Percentiles rank a stretch among this genome's conserved stretches.
These are phyloP conservation scores for Agastache rugosa DNA, from an alignment of 257 asterid species.

Conservation along the genomic window DNA sequence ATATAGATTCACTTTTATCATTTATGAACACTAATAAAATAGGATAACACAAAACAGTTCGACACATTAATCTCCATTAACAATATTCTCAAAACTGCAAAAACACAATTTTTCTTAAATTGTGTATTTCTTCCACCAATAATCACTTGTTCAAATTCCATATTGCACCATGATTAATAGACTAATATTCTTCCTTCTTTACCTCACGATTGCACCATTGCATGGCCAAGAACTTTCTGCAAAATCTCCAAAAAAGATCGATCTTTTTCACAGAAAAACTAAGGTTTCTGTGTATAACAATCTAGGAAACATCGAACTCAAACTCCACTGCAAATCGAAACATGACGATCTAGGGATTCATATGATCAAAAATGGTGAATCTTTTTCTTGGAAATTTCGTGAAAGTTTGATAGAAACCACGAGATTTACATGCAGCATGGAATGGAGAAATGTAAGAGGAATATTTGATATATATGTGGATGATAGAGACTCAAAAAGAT, in stretches of 20 bases:
- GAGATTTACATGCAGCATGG: conserved; percentile 10
- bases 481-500: conserved; percentile 20
- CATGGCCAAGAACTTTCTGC: background rate
- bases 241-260: background rate
- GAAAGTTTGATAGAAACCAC: conserved; percentile 10
- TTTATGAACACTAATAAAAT: background rate
- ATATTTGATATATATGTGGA: conserved; percentile 21
- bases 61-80: conserved; percentile 3
- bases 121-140: background rate
- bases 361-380: background rate
- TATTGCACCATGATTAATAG: background rate
- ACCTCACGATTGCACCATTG: background rate
- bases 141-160: background rate
- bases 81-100: background rate
- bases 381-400: conserved; percentile 8
- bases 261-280: conserved; percentile 19
- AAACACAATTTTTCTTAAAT: background rate
- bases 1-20: background rate
- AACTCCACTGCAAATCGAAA: conserved; percentile 29
- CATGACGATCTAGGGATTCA: conserved; percentile 26
- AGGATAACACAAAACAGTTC: background rate
- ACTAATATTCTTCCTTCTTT: background rate
- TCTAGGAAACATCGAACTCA: conserved; percentile 13
- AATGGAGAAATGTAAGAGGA: conserved; percentile 9
- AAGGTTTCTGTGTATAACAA: conserved; percentile 20